A percentile compares a stretch with the other conserved stretches of the same genome.
These are phyloP conservation scores for Nannochloris sp. DNA, from an alignment of 139 green algal genomes.

Conservation along the genomic window DNA sequence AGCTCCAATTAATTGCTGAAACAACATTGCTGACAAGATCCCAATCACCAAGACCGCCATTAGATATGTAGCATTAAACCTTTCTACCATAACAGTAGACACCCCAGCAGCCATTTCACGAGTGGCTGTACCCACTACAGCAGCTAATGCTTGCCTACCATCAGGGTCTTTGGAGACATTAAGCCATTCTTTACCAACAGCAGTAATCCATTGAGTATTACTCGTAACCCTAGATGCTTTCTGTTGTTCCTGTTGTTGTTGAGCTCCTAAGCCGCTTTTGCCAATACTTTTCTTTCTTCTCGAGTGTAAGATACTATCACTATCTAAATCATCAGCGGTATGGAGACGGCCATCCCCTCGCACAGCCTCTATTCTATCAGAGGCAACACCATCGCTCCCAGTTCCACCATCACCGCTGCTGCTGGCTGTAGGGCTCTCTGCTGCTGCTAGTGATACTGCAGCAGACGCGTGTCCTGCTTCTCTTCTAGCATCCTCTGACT, in stretches of 20 bases:
- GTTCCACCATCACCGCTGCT: neutral
- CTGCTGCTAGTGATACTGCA: neutral
- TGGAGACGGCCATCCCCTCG: neutral
- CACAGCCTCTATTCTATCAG: neutral
- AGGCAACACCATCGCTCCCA: neutral
- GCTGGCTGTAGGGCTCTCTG: neutral
- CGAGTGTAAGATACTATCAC: constrained; percentile 6
- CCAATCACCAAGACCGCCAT: neutral
- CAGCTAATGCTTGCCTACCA: constrained; percentile 9
- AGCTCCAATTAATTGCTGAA: neutral
- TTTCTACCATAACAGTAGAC: neutral
- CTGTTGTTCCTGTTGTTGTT: neutral
- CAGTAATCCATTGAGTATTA: constrained; percentile 17
- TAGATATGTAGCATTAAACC: neutral
- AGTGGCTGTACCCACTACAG: constrained; percentile 3
- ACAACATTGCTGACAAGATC: neutral
- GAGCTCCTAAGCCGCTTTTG: neutral
- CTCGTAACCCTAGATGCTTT: neutral
- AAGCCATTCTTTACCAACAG: constrained; percentile 14
- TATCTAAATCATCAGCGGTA: constrained; percentile 13
- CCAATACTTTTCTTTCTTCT: neutral
- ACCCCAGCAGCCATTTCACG: neutral
- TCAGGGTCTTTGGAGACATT: constrained; percentile 21
- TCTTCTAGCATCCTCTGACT: neutral
- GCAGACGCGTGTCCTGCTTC: neutral